phyloP scores from a whole-genome alignment of 108 stramenopile genomes.

The Cyclotella choctawhatcheeana region DNA sequence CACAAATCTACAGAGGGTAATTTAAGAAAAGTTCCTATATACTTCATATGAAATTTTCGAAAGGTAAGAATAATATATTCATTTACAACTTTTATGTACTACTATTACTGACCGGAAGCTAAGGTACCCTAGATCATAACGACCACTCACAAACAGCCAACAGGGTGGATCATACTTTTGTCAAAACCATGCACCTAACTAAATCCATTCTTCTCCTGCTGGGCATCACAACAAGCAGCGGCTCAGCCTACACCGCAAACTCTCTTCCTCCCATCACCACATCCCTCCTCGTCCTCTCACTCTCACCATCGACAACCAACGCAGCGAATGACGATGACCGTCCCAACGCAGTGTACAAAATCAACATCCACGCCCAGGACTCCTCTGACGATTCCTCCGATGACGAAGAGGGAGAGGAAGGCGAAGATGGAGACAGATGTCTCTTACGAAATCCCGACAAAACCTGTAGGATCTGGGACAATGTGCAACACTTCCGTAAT shows the following conservation, averaged over 20 bases:
- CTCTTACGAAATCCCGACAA: constrained; percentile 30
- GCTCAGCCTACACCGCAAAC: not conserved
- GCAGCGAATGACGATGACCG: constrained; percentile 22
- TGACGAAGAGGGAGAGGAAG: constrained; percentile 21
- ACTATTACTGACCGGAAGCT: too few relatives aligned
- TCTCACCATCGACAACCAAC: not conserved
- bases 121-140: too few relatives aligned
- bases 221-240: not conserved
- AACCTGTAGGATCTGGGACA: constrained; percentile 21
- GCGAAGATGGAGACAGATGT: constrained; percentile 29
- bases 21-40: too few relatives aligned
- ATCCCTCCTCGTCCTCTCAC: not conserved
- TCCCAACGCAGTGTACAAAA: constrained; percentile 39
- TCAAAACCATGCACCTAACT: constrained; percentile 3
- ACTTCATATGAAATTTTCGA: too few relatives aligned
- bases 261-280: not conserved
- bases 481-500: constrained; percentile 49
- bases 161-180: too few relatives aligned
- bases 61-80: too few relatives aligned
- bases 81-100: too few relatives aligned
- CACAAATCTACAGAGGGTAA: too few relatives aligned
- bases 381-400: constrained; percentile 13
- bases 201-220: not conserved
- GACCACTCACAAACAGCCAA: too few relatives aligned
- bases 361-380: constrained; percentile 38